A percentile compares a stretch with the other conserved stretches of the same genome.
Evolutionary conservation across 2,329 filamentous ascomycete genomes (phyloP).

Genomic region (Cyphellophora attinorum): DNA sequence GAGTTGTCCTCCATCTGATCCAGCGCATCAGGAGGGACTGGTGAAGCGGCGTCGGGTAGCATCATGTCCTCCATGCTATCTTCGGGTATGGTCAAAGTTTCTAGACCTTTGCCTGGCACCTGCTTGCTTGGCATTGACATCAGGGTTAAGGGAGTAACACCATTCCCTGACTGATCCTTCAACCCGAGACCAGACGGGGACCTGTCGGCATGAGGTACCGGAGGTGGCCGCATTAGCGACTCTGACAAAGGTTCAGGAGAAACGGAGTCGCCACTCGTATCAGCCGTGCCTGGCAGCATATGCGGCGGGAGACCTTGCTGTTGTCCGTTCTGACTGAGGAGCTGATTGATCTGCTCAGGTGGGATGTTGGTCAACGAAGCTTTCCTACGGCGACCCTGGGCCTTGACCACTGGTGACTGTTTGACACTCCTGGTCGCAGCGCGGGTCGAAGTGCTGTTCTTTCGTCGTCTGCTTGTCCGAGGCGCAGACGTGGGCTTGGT

Average conservation of each 20-base stretch:
- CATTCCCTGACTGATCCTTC: conserved; percentile 33
- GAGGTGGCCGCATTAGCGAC: conserved; percentile 40
- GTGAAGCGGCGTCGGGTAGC: conserved; percentile 62
- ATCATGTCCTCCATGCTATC: conserved; percentile 55
- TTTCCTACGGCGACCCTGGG: conserved; percentile 28
- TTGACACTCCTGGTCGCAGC: conserved; percentile 26
- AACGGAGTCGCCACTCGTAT: conserved; percentile 35
- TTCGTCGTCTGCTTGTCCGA: conserved; percentile 30
- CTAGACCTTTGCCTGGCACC: conserved; percentile 22
- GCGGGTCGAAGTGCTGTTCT: conserved; percentile 25
- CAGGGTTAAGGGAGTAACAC: conserved; percentile 77
- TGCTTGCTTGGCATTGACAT: conserved; percentile 60
- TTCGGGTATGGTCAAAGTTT: conserved; percentile 36
- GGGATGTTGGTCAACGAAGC: conserved; percentile 15
- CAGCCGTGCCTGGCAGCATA: conserved; percentile 15
- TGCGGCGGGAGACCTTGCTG: conserved; percentile 12
- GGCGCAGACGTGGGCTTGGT: conserved; percentile 25
- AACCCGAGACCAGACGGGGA: conserved; percentile 26
- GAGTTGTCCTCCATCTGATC: conserved; percentile 31
- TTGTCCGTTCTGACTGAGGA: conserved; percentile 24
- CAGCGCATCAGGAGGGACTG: conserved; percentile 30
- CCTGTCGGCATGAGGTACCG: conserved; percentile 30
- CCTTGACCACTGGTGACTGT: conserved; percentile 34
- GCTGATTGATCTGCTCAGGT: conserved; percentile 25
- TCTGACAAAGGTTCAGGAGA: conserved; percentile 42